Base-by-base conservation (phyloP, 768 basidiomycete species). In the Suillus discolor region DNA sequence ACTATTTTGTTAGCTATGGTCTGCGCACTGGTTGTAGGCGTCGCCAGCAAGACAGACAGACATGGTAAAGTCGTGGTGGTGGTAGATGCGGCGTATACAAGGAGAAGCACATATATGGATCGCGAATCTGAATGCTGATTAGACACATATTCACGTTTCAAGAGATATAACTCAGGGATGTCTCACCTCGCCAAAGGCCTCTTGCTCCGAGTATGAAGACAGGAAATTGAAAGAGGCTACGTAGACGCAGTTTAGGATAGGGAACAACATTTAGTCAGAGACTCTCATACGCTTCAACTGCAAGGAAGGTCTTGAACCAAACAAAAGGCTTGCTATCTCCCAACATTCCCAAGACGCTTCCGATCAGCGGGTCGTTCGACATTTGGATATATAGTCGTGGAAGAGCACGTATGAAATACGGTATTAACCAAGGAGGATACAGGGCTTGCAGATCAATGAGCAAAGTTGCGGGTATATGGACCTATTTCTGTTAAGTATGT, bases 61-160 rank as follows among this genome's bases (percentile, higher is more conserved):
- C 91, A 93, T 0, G 94, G 87, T 41, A 93, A 76, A 16, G 90
- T 89, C 0, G 93, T 94, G 0, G 92, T 95, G 0, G 85, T 82
- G 3, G 92, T 90, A 0, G 91, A 92, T 0, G 92, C 90, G 36
- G 83, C 92, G 75, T 95, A 96, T 36, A 89, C 74, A 11, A 91
- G 79, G 16, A 96, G 78, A 39, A 93, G 80, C 15, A 86, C 78
- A 71, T 90, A 91, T 54, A 89, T 83, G 16, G 76, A 74, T 8
- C 75, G 80, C 2, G 81, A 83, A 64, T 80, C 88, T 89, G 28
- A 42, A 20, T 20, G 70, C n/a, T 13, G 34, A 57, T 23, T 34
- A 20, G n/a, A 67, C 38, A 66, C 25, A 41, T 57, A 45, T 55
- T 12, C 16, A n/a, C 12, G 11, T 53, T 13, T 4, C 38, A 3